Base-by-base conservation (phyloP, 2,329 filamentous ascomycete genomes). In the Pestalotiopsis sp. region DNA sequence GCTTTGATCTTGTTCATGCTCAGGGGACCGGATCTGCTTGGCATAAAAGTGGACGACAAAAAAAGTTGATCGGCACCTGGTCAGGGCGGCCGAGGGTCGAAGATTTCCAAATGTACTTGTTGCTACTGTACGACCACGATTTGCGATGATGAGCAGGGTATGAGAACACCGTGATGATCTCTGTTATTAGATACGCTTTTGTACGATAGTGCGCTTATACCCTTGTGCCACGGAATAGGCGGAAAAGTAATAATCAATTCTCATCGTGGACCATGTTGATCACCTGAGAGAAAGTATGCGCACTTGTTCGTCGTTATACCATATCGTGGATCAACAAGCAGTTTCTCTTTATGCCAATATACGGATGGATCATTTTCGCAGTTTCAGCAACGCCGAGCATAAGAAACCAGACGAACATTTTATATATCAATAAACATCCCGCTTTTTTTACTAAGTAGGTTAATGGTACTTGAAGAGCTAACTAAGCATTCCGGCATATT, bases 401-500 rank as follows among this genome's bases (percentile, higher is more conserved):
- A 35, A 9, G 7, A 35, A 35, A 35, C 6, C 30, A 35, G 6
- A 35, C 30, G 30, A 35, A 35, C 6, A 35, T 35, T 35, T 20
- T 20, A 52, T 52, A 10, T 52, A 52, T 52, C 44, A 52, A 52
- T 52, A 52, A 20, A n/a, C 17, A 52, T n/a, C 17, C 44, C 14
- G 9, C 17, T 52, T 17, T 6, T 52, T 52, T 52, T 52, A 52
- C 44, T 52, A n/a, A 52, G 44, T 52, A 52, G 20, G 44, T 20
- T 9, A 20, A 52, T 52, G 10, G 20, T 52, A 52, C 44, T 52
- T 17, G 20, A 52, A 17, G 44, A 20, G 17, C 44, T 48, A 22
- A 52, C 26, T 9, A 61, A 61, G 58, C 58, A 61, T 61, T 35
- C 60, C 60, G 24, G 39, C 60, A 26, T 63, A 26, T 63, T 48